A percentile compares a stretch with the other conserved stretches of the same genome.
Evolutionary conservation across 2,329 filamentous ascomycete genomes (phyloP).

Genomic region (Fonsecaea pedrosoi): DNA sequence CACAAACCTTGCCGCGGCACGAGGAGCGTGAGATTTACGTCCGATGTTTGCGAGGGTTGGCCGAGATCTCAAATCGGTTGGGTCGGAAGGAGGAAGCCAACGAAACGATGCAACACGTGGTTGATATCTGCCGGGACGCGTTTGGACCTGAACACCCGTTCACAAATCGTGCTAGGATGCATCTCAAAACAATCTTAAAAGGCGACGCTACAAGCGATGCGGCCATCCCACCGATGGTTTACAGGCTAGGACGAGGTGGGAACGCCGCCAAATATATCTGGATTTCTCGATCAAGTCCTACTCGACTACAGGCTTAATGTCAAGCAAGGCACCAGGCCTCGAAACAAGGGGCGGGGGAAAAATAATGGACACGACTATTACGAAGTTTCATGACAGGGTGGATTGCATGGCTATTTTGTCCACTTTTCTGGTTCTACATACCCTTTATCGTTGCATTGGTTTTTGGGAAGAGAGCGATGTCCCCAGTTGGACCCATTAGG

Average conservation of each 20-base stretch:
- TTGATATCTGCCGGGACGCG: conserved; percentile 37
- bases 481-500: neutral
- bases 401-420: neutral
- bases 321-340: neutral
- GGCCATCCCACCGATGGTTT: conserved; percentile 40
- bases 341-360: neutral
- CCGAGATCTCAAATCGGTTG: conserved; percentile 38
- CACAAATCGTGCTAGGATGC: conserved; percentile 39
- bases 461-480: neutral
- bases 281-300: conserved; percentile 39
- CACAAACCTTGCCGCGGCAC: conserved; percentile 30
- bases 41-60: conserved; percentile 38
- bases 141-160: conserved; percentile 40
- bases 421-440: conserved; percentile 15
- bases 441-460: conserved; percentile 16
- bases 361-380: conserved; percentile 12
- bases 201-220: conserved; percentile 31
- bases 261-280: conserved; percentile 40
- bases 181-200: conserved; percentile 39
- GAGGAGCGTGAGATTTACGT: conserved; percentile 41
- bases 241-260: conserved; percentile 39
- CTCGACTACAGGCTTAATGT: conserved; percentile 36
- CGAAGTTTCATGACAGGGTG: conserved; percentile 20
- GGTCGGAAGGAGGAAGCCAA: conserved; percentile 37
- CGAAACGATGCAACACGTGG: conserved; percentile 39